Base-by-base conservation (phyloP, 2,329 filamentous ascomycete species). In the Monilinia fructigena region DNA sequence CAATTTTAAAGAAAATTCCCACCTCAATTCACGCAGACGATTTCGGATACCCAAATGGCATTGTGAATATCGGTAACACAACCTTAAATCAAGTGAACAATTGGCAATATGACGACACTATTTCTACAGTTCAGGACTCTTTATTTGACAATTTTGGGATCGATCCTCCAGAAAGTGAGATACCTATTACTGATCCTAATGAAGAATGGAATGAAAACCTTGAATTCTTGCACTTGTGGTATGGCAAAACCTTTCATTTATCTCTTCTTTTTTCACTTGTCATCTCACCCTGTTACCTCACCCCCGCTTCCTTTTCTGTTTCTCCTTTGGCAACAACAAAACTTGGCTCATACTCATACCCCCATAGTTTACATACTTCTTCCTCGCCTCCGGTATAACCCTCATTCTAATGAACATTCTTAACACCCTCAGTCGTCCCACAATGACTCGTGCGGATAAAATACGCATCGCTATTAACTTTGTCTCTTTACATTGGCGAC, bases 331-430 rank as follows among this genome's bases (percentile, higher is more conserved):
- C 28, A 14, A 31, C 3, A 18, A 16, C 20, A n/a, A 48, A 6
- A 11, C 31, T 16, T 8, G 26, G 38, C 42, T 7, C 42, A 28
- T n/a, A 45, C 26, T 53, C 50, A 56, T 58, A 26, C 26, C 38
- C 2, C 12, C 5, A 7, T 23, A 72, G 71, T 72, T 70, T 35
- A 58, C 67, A 1, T 74, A 74, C 40, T 74, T 73, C 68, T 72
- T 72, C 63, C 26, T 72, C 48, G 65, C 71, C 8, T 59, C 70
- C 1, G 72, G n/a, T 12, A 5, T 70, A 1, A 71, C 71, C 0
- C 63, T 74, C 3, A 67, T 73, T 11, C 62, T 73, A 2, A 72
- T 73, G 68, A 70, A 70, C 45, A 54, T 68, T 1, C 58, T 73
- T 2, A 68, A 71, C 50, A 52, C 68, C 35, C 63, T 73, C 35